These are phyloP conservation scores for Pyronema domesticum DNA, from an alignment of 495 filamentous ascomycete species.

Conservation along the genomic window DNA sequence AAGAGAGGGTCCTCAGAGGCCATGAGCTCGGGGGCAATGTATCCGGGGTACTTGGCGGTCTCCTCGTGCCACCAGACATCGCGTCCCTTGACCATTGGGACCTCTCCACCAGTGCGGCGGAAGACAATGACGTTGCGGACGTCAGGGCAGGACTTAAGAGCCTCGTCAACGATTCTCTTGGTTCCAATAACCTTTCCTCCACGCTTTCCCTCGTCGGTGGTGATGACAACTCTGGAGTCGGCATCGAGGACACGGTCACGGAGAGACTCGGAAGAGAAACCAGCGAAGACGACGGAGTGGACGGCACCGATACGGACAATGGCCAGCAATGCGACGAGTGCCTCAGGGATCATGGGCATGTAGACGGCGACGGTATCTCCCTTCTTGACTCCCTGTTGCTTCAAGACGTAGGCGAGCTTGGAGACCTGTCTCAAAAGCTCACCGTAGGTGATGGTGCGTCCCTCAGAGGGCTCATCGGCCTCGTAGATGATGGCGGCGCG, in stretches of 20 bases:
- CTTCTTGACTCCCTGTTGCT: slow-evolving; percentile 90
- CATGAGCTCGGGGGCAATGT: slow-evolving; percentile 72
- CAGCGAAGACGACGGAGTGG: slow-evolving; percentile 96
- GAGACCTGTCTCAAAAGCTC: slow-evolving; percentile 90
- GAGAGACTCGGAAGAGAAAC: slow-evolving; percentile 92
- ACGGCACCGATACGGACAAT: slow-evolving; percentile 85
- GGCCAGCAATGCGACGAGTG: slow-evolving; percentile 76
- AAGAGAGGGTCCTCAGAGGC: slow-evolving; percentile 92
- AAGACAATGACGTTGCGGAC: slow-evolving; percentile 72
- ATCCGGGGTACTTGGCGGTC: slow-evolving; percentile 81
- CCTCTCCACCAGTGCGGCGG: slow-evolving; percentile 87
- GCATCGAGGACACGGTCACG: slow-evolving; percentile 90
- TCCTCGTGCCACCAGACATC: slow-evolving; percentile 99
- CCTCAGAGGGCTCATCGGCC: slow-evolving; percentile 76
- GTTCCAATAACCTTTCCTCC: slow-evolving; percentile 96
- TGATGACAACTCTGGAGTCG: slow-evolving; percentile 79
- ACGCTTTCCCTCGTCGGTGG: slow-evolving; percentile 90
- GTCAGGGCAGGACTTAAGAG: slow-evolving; percentile 89
- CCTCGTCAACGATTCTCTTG: slow-evolving; percentile 98
- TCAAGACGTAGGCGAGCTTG: slow-evolving; percentile 65
- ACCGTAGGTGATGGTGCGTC: slow-evolving; percentile 77
- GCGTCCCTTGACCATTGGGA: slow-evolving; percentile 74
- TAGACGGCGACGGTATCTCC: slow-evolving; percentile 96
- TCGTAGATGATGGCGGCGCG: slow-evolving; percentile 96
- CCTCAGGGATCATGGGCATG: slow-evolving; percentile 97